phyloP scores from a whole-genome alignment of 202 grass and related monocot species.

The Setaria italica region DNA sequence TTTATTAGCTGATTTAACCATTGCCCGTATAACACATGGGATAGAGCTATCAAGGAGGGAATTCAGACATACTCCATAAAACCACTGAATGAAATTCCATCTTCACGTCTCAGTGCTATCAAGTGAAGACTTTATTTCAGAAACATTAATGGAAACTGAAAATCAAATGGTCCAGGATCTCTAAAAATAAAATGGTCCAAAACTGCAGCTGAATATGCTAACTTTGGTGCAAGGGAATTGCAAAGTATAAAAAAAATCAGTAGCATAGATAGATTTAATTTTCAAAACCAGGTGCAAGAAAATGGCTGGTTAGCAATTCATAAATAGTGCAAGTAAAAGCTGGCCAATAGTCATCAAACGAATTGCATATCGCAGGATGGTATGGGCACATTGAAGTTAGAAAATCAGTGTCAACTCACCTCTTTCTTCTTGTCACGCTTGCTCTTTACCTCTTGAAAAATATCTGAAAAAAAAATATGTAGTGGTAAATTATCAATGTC shows the following conservation, averaged over 20 bases:
- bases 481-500: conserved; percentile 16
- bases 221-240: neutral
- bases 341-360: neutral
- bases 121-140: too few relatives aligned
- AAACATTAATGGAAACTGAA: too few relatives aligned
- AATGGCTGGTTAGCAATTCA: conserved; percentile 32
- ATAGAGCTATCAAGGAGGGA: too few relatives aligned
- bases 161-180: too few relatives aligned
- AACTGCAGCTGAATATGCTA: neutral
- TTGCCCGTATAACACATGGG: too few relatives aligned
- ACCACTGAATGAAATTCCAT: too few relatives aligned
- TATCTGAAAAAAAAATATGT: conserved; percentile 63
- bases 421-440: conserved; percentile 95
- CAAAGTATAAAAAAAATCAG: neutral
- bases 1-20: too few relatives aligned
- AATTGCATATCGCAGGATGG: neutral
- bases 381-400: neutral
- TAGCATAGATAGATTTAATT: neutral
- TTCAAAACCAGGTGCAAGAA: neutral
- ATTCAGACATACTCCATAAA: too few relatives aligned
- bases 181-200: neutral
- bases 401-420: conserved; percentile 44
- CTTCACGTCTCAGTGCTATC: too few relatives aligned
- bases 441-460: conserved; percentile 92
- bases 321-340: conserved; percentile 17